Conservation (phyloP, 805 yeast genomes). For the Teunomyces panamensis region DNA sequence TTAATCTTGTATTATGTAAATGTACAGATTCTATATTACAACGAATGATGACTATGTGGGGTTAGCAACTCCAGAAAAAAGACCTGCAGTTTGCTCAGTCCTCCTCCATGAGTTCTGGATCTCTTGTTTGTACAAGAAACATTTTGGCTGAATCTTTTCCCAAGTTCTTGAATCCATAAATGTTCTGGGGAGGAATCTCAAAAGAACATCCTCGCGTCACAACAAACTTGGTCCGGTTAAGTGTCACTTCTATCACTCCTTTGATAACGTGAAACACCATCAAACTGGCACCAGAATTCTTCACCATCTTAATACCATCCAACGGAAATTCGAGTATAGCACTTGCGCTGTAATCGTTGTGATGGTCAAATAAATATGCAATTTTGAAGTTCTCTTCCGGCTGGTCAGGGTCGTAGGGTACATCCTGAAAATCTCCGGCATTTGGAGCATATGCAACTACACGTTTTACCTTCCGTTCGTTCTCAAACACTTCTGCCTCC, state of each 20-base stretch:
- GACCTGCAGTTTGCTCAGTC: too few relatives aligned
- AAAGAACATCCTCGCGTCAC: slow-evolving; percentile 74
- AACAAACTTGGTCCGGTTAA: slow-evolving; percentile 57
- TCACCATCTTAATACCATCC: slow-evolving; percentile 57
- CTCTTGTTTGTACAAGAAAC: slow-evolving; percentile 72
- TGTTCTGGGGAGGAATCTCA: slow-evolving; percentile 75
- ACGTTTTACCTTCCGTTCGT: slow-evolving; percentile 41
- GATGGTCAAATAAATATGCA: slow-evolving; percentile 61
- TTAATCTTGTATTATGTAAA: not conserved
- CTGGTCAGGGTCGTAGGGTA: slow-evolving; percentile 40
- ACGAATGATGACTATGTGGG: not conserved
- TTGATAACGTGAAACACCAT: slow-evolving; percentile 72
- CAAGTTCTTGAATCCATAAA: slow-evolving; percentile 63
- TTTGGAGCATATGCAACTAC: slow-evolving; percentile 67
- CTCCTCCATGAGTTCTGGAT: slow-evolving; percentile 12
- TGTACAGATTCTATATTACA: not conserved
- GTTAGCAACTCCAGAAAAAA: too few relatives aligned
- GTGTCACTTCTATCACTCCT: slow-evolving; percentile 67
- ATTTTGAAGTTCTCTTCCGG: slow-evolving; percentile 50
- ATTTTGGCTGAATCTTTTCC: slow-evolving; percentile 58
- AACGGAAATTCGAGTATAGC: slow-evolving; percentile 69
- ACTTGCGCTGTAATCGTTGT: slow-evolving; percentile 63
- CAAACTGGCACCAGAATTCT: slow-evolving; percentile 62
- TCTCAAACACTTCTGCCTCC: slow-evolving; percentile 48
- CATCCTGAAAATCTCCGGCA: slow-evolving; percentile 41